phyloP scores from a whole-genome alignment of 768 basidiomycete species.

The Mycena polygramma region DNA sequence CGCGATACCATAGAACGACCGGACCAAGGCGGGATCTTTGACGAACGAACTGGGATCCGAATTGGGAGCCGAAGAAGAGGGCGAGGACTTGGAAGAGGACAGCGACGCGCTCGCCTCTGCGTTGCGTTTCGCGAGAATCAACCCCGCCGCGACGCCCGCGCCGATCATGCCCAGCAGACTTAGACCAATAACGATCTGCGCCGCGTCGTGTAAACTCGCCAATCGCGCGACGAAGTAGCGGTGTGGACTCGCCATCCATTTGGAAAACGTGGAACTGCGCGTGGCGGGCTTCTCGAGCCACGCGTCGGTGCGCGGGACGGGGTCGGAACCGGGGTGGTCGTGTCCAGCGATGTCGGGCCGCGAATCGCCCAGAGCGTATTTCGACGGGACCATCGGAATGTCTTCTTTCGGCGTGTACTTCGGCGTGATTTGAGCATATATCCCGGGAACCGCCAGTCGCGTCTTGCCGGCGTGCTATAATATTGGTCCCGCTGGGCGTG shows the following conservation, averaged over 20 bases:
- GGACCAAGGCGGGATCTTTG: conserved; percentile 75
- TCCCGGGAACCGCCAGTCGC: no score
- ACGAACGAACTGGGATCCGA: conserved; percentile 79
- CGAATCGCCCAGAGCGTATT: conserved; percentile 20
- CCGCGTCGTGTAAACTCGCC: no score
- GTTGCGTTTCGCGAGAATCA: conserved; percentile 62
- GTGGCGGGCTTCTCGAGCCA: conserved; percentile 20
- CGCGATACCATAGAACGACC: conserved; percentile 88
- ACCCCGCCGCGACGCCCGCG: conserved; percentile 66
- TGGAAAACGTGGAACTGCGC: not conserved
- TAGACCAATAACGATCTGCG: conserved; percentile 64
- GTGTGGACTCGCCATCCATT: conserved; percentile 23
- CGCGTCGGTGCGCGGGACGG: conserved; percentile 15
- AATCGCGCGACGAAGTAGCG: no score
- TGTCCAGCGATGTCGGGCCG: conserved; percentile 11
- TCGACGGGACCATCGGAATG: conserved; percentile 22
- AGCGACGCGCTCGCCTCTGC: conserved; percentile 47
- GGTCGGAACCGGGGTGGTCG: not conserved
- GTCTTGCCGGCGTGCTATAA: conserved; percentile 26
- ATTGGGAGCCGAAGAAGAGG: conserved; percentile 26
- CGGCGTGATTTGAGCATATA: no score
- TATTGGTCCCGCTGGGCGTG: conserved; percentile 23
- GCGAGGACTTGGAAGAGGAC: conserved; percentile 37
- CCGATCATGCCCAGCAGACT: conserved; percentile 55
- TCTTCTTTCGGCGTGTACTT: not conserved